Evolutionary conservation across 2,329 filamentous ascomycete genomes (phyloP), one percentile per base, ranked within the genome.

Genomic region (Aspergillus quadrilineatus): DNA sequence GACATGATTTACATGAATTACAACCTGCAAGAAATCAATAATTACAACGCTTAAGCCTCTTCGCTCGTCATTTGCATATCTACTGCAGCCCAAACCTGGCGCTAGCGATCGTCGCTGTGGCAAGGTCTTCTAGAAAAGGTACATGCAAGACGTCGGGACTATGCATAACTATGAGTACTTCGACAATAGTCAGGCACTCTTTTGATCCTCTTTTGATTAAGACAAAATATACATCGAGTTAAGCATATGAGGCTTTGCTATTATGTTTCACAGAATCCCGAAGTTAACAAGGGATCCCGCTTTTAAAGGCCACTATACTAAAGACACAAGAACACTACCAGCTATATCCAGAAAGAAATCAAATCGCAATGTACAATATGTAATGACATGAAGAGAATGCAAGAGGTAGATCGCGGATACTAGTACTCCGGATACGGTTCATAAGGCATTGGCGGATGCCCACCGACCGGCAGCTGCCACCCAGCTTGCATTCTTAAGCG

Each of bases 351-450:
- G 49, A 41, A 53, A 15, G 26, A 42, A 37, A 47, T 29, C 28
- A 36, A 53, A 22, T 17, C 28, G 37, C 36, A 53, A 49, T 42
- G 41, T 49, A 49, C 41, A 56, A 4, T 17, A 36, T 26, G 41
- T 55, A 43, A 50, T 32, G 32, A 50, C 32, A 14, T 41, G 7
- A 28, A 48, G 15, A 28, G 32, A 26, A 34, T 29, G 34, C 6
- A 6, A 46, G 3, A 32, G 17, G 36, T 32, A 39, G 36, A 49
- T 50, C 17, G 34, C 43, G 15, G 51, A 54, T 46, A 48, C 58
- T 54, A 75, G 59, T 75, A 75, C 50, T 76, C 72, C 2, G 69
- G 69, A 57, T 74, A 75, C 2, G 66, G 62, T 30, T 74, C 74
- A 46, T 75, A 71, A 48, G 68, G 69, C 14, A 68, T 56, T 4